These are phyloP conservation scores for Carex cristatella DNA, from an alignment of 176 grass and related monocot species.

Conservation along the genomic window DNA sequence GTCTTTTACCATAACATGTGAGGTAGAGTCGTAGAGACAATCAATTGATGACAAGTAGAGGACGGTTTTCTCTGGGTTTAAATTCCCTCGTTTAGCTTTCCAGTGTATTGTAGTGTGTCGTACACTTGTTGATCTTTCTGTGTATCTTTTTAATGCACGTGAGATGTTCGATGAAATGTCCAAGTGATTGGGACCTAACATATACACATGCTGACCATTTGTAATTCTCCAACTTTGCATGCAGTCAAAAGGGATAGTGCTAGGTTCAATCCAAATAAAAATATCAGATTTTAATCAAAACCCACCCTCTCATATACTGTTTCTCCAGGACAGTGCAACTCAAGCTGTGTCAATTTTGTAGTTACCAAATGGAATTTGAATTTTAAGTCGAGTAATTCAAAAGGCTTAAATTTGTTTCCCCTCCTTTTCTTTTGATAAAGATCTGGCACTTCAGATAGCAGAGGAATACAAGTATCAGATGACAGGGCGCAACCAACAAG, in stretches of 20 bases:
- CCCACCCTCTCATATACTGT: neutral
- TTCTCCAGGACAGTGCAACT: neutral
- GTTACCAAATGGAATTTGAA: neutral
- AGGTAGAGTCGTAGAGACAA: neutral
- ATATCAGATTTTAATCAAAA: neutral
- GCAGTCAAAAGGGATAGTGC: neutral
- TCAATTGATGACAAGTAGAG: neutral
- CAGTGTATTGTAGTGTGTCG: neutral
- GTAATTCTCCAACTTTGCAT: neutral
- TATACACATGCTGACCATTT: neutral
- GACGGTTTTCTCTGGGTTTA: neutral
- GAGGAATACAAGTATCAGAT: neutral
- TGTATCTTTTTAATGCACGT: neutral
- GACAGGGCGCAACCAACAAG: neutral
- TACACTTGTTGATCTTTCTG: too few species aligned
- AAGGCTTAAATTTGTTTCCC: neutral
- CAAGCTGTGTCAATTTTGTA: neutral
- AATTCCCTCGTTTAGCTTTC: neutral
- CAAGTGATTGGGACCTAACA: neutral
- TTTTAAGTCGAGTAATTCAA: neutral
- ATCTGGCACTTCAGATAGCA: slow-evolving; percentile 4
- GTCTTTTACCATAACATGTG: neutral
- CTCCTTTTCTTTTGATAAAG: neutral
- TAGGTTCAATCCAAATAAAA: neutral
- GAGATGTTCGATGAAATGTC: neutral